These are phyloP conservation scores for Suaeda aralocaspica DNA, from an alignment of 148 eudicot species.

Conservation along the genomic window DNA sequence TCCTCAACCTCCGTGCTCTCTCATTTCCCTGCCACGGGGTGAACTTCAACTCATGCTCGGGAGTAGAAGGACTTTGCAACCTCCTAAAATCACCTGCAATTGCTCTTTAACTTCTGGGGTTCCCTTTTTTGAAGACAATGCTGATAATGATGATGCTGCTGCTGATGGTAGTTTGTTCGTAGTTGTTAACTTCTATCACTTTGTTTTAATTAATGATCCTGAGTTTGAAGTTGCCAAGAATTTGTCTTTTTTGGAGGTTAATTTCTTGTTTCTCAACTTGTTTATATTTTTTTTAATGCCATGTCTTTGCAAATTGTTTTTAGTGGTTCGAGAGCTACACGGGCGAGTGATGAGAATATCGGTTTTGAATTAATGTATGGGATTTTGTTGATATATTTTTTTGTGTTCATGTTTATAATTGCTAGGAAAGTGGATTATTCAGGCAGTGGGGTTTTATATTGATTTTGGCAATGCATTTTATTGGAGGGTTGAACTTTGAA, in stretches of 20 bases:
- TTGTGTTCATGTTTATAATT: too few relatives aligned
- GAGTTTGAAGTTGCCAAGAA: conserved; percentile 59
- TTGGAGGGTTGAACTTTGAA: too few relatives aligned
- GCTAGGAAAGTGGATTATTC: too few relatives aligned
- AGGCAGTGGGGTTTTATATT: too few relatives aligned
- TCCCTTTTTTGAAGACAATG: neutral
- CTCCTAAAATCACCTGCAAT: neutral
- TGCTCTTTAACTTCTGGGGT: conserved; percentile 6
- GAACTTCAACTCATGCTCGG: neutral
- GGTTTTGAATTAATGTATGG: too few relatives aligned
- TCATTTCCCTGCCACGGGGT: neutral
- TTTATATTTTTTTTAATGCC: too few relatives aligned
- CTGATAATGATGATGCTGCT: neutral
- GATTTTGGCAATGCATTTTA: too few relatives aligned
- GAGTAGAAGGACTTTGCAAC: neutral
- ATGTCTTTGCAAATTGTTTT: too few relatives aligned
- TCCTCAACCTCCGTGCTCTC: neutral
- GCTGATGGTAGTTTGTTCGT: conserved; percentile 33
- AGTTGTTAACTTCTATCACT: conserved; percentile 73
- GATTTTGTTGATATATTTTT: too few relatives aligned
- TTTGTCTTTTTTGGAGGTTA: conserved; percentile 64
- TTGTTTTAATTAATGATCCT: conserved; percentile 56
- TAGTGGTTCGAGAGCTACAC: too few relatives aligned
- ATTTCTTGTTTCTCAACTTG: neutral
- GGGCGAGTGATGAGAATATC: too few relatives aligned